Base-by-base conservation (phyloP, 1,139 yeast species). In the Debaryomyces udenii region DNA sequence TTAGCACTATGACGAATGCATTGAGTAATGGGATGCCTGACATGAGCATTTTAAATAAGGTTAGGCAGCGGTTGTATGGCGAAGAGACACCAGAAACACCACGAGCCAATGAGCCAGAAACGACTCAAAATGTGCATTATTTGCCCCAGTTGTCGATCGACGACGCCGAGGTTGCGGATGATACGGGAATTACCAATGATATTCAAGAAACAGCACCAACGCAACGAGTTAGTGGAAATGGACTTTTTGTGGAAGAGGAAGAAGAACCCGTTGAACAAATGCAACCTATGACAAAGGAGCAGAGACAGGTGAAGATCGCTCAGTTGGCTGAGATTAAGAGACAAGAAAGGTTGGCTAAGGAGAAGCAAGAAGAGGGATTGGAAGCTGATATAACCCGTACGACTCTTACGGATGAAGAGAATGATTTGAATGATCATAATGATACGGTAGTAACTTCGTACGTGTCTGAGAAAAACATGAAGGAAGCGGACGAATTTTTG, bases 361-460 rank as follows among this genome's bases (percentile, higher is more conserved):
- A 49, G 37, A 44, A 47, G 26, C 50, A 53, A 18, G 47, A 53
- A 41, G 53, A 59, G 37, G 46, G 45, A 32, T 55, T 70, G 24
- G 64, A 62, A 37, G 62, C 64, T 2, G 77, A 72, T 38, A 55
- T 71, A 16, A 48, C 70, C 1, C 64, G 53, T 36, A 59, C 61
- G 0, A 53, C 76, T 1, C 51, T 71, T 15, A 67, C 75, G 1
- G 78, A 72, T 41, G 77, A 71, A 46, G 78, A 72, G 44, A 52
- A 66, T 16, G 77, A 70, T 41, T 44, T 64, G 32, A 56, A 54
- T 9, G 61, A 51, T 13, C 46, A 52, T 6, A 52, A 53, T 38
- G 59, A 57, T 15, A 47, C 50, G 2, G 51, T 52, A 3, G 53
- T 52, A 7, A 46, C 58, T 2, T 51, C 59, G 2, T 41, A 44